phyloP scores from a whole-genome alignment of 139 green algal genomes.

The Chloropicon primus region DNA sequence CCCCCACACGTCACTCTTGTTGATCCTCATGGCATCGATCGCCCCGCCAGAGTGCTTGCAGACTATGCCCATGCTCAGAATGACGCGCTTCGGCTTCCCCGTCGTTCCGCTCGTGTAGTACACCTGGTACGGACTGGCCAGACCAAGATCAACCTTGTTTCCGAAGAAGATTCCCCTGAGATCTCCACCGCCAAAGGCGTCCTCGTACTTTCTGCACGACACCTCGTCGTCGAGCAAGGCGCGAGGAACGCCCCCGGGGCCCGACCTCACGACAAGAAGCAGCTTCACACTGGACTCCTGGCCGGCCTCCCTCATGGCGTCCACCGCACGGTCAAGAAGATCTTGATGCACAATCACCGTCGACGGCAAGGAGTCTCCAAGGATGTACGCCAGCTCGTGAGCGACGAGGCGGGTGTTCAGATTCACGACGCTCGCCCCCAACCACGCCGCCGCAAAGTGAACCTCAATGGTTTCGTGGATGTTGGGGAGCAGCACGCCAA shows the following conservation, averaged over 20 bases:
- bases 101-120: constrained; percentile 79
- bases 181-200: neutral
- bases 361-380: constrained; percentile 29
- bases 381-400: constrained; percentile 50
- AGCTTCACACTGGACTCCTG: neutral
- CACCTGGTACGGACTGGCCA: constrained; percentile 31
- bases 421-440: constrained; percentile 62
- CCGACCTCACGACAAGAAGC: neutral
- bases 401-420: constrained; percentile 56
- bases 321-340: neutral
- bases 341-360: neutral
- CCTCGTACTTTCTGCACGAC: neutral
- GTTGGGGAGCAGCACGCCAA: constrained; percentile 60
- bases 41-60: neutral
- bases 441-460: constrained; percentile 56
- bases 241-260: neutral
- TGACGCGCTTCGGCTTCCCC: constrained; percentile 62
- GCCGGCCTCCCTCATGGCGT: neutral
- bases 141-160: neutral
- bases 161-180: neutral
- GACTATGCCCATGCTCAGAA: constrained; percentile 17
- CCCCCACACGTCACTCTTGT: constrained; percentile 57
- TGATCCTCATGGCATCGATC: constrained; percentile 40
- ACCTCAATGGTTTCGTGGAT: constrained; percentile 32
- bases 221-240: neutral